phyloP scores from a whole-genome alignment of 495 filamentous ascomycete genomes.

The Trichoderma gamsii region DNA sequence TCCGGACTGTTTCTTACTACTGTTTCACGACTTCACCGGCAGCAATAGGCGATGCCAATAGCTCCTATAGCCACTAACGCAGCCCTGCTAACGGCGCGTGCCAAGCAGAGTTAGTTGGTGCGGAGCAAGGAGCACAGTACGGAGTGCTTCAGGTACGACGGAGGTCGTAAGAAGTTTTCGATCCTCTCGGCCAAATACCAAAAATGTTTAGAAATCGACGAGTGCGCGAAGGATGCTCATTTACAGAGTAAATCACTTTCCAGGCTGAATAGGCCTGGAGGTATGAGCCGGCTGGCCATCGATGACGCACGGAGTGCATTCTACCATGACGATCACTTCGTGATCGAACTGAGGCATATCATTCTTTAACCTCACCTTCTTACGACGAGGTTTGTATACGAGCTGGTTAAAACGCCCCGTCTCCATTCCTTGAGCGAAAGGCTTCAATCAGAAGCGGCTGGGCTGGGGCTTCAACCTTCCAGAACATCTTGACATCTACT shows the following conservation, averaged over 20 bases:
- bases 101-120: neutral
- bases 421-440: no score
- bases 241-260: neutral
- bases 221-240: neutral
- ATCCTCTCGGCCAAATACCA: slow-evolving; percentile 4
- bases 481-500: slow-evolving; percentile 5
- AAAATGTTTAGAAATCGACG: neutral
- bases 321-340: neutral
- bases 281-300: neutral
- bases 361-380: neutral
- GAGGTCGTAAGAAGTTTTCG: neutral
- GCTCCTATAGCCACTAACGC: neutral
- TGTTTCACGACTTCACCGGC: slow-evolving; percentile 2
- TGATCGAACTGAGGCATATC: neutral
- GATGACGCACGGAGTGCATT: neutral
- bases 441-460: neutral
- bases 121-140: slow-evolving; percentile 5
- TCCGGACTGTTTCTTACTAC: neutral
- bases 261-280: neutral
- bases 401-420: no score
- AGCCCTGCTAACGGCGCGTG: neutral
- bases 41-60: neutral
- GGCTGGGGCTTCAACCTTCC: neutral
- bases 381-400: no score
- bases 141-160: slow-evolving; percentile 7